Conservation (phyloP, 805 yeast genomes). For the Cyberlindnera galapagoensis region DNA sequence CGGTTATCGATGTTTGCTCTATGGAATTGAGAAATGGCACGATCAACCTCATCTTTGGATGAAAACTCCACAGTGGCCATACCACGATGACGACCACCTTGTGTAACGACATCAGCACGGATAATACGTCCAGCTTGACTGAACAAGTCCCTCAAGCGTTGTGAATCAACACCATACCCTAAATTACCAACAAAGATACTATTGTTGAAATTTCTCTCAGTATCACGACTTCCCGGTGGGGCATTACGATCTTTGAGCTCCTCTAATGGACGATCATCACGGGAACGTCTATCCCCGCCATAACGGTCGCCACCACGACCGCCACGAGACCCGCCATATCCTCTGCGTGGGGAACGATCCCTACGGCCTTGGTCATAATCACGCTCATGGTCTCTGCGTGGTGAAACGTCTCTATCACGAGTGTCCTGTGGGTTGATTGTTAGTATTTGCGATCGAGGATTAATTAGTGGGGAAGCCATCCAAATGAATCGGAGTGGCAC, state of each 20-base stretch:
- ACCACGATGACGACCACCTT: constrained; percentile 77
- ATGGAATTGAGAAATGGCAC: constrained; percentile 66
- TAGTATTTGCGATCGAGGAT: not conserved
- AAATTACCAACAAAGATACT: constrained; percentile 71
- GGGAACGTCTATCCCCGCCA: constrained; percentile 26
- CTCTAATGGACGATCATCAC: constrained; percentile 20
- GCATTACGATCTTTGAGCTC: constrained; percentile 25
- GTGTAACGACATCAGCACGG: constrained; percentile 76
- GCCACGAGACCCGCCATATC: constrained; percentile 4
- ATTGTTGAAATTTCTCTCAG: constrained; percentile 56
- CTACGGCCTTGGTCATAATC: constrained; percentile 3
- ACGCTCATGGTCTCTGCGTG: constrained; percentile 25
- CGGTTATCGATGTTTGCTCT: constrained; percentile 64
- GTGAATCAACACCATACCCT: constrained; percentile 56
- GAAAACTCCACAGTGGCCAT: constrained; percentile 88
- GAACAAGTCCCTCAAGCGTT: constrained; percentile 55
- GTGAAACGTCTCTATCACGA: constrained; percentile 24
- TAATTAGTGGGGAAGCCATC: not conserved
- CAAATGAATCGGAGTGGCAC: not conserved
- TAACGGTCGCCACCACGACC: constrained; percentile 10
- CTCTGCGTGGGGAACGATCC: not conserved
- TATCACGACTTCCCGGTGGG: constrained; percentile 26
- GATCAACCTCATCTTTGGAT: constrained; percentile 53
- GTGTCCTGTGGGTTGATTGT: constrained; percentile 11
- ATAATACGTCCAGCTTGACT: constrained; percentile 57